These are phyloP conservation scores for Drechslerella dactyloides DNA, from an alignment of 2,329 filamentous ascomycete genomes.

Conservation along the genomic window DNA sequence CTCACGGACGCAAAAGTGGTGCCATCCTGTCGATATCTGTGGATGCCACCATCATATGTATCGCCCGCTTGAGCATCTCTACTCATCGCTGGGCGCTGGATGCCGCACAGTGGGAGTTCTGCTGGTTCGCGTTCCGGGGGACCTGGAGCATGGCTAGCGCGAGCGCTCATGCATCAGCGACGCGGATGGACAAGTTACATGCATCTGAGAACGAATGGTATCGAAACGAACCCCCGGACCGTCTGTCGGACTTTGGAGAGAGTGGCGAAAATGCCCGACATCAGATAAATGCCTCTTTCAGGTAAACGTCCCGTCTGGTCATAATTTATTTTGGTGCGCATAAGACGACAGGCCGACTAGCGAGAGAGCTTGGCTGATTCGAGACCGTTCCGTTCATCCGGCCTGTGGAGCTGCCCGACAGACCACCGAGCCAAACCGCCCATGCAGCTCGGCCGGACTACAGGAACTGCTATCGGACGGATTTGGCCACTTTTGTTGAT, in stretches of 20 bases:
- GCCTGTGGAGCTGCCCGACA: background rate
- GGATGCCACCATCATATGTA: constrained; percentile 30
- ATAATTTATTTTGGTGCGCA: background rate
- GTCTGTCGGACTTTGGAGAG: background rate
- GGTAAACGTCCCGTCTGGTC: background rate
- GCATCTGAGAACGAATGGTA: background rate
- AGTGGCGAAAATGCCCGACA: background rate
- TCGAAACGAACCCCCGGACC: background rate
- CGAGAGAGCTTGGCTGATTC: background rate
- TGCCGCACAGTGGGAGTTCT: constrained; percentile 9
- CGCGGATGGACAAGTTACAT: constrained; percentile 1
- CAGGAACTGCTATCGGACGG: background rate
- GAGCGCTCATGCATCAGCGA: background rate
- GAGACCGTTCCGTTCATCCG: background rate
- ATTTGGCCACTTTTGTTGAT: too few species aligned
- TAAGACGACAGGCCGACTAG: background rate
- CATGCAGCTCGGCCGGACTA: constrained; percentile 7
- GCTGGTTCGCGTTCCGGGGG: background rate
- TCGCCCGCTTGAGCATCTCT: constrained; percentile 41
- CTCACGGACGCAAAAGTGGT: constrained; percentile 32
- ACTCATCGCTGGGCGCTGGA: constrained; percentile 27
- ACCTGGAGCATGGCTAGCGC: background rate
- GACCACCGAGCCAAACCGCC: background rate
- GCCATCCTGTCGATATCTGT: constrained; percentile 33
- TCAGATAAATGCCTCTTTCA: background rate